Base-by-base conservation (phyloP, 306 rosid genomes). In the Castanopsis chinensis region DNA sequence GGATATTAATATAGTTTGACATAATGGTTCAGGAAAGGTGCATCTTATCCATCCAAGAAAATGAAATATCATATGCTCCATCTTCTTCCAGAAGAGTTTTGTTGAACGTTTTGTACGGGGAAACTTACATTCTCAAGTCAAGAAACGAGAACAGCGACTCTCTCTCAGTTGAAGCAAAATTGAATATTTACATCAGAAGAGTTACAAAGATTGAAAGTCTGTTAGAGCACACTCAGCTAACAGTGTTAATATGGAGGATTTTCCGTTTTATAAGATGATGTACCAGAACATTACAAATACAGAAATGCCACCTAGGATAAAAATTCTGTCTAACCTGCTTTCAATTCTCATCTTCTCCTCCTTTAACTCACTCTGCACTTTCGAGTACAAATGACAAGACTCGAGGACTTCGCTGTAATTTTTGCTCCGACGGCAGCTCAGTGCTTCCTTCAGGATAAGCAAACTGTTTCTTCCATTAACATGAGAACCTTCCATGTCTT, bases 331-430 rank as follows among this genome's bases (percentile, higher is more conserved):
- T 56, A 92, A 80, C 86, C 94, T 75, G 86, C 87, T 92, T 69
- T 94, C 97, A 51, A 82, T 90, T 80, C 94, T 87, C 91, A 94
- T 89, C 90, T 89, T 94, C 81, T 89, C 97, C 86, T 90, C 98
- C 67, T 85, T 94, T 18, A 92, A 85, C 92, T 88, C 91, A 76
- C 80, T 90, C 87, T 88, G 91, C 76, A 88, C 96, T 82, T 82
- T 92, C 18, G 96, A 85, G 83, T 89, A 94, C 78, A 78, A 71
- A 35, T 80, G 89, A 87, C 96, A 88, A n/a, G 94, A 92, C 73
- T 94, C 96, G 13, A 90, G 90, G 20, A 88, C 93, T 85, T 90
- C 90, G 56, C 91, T 79, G 60, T 88, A 85, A 65, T 90, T 92
- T 74, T 88, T 92, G 86, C 96, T 92, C 85, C 96, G 86, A 5